These are phyloP conservation scores for Mycena polygramma DNA, from an alignment of 768 basidiomycete species.

Conservation along the genomic window DNA sequence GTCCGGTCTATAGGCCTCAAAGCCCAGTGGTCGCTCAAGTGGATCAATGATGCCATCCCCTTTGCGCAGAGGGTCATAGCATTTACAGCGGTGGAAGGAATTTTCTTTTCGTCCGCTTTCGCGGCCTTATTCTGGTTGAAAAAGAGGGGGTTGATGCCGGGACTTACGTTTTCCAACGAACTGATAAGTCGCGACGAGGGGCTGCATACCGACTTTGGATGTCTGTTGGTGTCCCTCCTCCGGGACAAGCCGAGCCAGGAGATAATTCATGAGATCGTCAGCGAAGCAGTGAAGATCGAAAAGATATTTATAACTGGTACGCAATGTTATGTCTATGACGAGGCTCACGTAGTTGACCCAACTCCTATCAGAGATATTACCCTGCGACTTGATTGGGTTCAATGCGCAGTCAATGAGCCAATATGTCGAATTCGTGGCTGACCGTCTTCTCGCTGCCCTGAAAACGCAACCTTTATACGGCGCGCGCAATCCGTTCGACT, in stretches of 20 bases:
- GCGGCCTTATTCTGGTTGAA: constrained; percentile 97
- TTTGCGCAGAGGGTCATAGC: constrained; percentile 92
- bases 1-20: neutral
- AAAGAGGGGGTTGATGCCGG: constrained; percentile 94
- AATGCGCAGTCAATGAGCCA: neutral
- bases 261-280: neutral
- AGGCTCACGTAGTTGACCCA: neutral
- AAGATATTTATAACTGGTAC: neutral
- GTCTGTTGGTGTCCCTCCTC: constrained; percentile 65
- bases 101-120: constrained; percentile 95
- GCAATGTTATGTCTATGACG: neutral
- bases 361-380: neutral
- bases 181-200: constrained; percentile 89
- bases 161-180: constrained; percentile 90
- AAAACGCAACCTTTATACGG: neutral
- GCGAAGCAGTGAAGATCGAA: neutral
- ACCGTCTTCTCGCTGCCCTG: neutral
- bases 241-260: neutral
- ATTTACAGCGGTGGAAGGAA: constrained; percentile 94
- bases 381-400: neutral
- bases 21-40: neutral
- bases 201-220: constrained; percentile 89
- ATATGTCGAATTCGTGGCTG: constrained; percentile 10
- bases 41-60: constrained; percentile 70
- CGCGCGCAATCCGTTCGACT: constrained; percentile 2